Base-by-base conservation (phyloP, 176 grass and related monocot genomes). In the Ampelocalamus luodianensis region DNA sequence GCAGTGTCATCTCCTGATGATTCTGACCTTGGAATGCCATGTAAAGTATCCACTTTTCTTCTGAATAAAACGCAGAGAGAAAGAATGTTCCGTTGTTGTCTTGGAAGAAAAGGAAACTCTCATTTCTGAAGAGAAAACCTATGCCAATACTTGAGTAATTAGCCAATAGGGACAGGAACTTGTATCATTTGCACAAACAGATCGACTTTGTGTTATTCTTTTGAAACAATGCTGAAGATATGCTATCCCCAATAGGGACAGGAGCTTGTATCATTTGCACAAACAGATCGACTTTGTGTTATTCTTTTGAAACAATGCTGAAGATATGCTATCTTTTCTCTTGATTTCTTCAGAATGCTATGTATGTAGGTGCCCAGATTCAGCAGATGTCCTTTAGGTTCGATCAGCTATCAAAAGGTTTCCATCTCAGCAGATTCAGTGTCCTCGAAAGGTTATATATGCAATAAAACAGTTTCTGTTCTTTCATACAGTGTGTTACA, bases 401-500 rank as follows among this genome's bases (percentile, higher is more conserved):
- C 27, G 29, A 68, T 53, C 62, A 62, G 53, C 22, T 77, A 62
- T 13, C 8, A 34, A n/a, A 66, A 53, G 34, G 34, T 34, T 0
- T 56, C 16, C 23, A 15, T 59, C 34, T 53, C 70, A 48, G 44
- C 49, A 46, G 13, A 86, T 77, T 76, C 53, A 20, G 24, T 55
- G 46, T 29, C 16, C 50, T 87, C 73, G 68, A 77, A 59, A 50
- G 45, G 37, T 64, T 37, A 77, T 55, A 79, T 26, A 58, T 56
- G 68, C 64, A 70, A 51, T 62, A n/a, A 70, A 61, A 75, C 29
- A 29, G 4, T 69, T 68, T 55, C 5, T 49, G 15, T 67, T 73
- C 65, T 86, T 86, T 72, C 56, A 65, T 73, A 65, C 32, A 75
- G 29, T 76, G 59, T 76, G 54, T 64, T 64, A 55, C 67, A 85